These are phyloP conservation scores for Diplodia corticola DNA, from an alignment of 2,329 filamentous ascomycete species.

Conservation along the genomic window DNA sequence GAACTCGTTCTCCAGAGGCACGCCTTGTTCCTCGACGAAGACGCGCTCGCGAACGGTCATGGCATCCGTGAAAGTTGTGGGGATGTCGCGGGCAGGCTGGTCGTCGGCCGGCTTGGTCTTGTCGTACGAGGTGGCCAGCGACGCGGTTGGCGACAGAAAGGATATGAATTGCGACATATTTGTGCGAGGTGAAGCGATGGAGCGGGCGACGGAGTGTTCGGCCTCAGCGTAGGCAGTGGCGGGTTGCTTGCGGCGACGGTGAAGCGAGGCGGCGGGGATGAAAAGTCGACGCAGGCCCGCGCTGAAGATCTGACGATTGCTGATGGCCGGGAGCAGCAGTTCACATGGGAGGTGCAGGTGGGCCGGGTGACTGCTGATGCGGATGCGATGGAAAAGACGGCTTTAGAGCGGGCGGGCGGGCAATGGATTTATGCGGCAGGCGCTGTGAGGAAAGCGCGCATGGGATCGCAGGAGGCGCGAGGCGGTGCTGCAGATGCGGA, in stretches of 20 bases:
- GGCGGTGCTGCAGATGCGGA: conserved; percentile 13
- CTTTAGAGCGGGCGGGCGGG: not conserved
- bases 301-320: not conserved
- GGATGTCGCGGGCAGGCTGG: conserved; percentile 40
- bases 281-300: conserved; percentile 6
- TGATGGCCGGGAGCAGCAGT: not conserved
- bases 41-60: conserved; percentile 59
- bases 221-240: not conserved
- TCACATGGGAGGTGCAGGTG: not conserved
- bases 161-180: conserved; percentile 40
- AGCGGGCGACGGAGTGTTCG: not conserved
- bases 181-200: conserved; percentile 14
- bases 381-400: not conserved
- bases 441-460: not conserved
- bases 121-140: conserved; percentile 40
- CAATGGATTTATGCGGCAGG: conserved; percentile 11
- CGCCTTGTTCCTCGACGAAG: conserved; percentile 59
- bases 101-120: conserved; percentile 35
- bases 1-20: conserved; percentile 67
- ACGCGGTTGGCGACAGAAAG: conserved; percentile 39
- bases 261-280: not conserved
- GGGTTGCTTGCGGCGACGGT: not conserved
- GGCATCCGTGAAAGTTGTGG: conserved; percentile 53
- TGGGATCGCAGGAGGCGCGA: not conserved
- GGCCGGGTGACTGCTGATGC: not conserved